Evolutionary conservation across 139 green algal genomes (phyloP).

Genomic region (Chlorella sp.): DNA sequence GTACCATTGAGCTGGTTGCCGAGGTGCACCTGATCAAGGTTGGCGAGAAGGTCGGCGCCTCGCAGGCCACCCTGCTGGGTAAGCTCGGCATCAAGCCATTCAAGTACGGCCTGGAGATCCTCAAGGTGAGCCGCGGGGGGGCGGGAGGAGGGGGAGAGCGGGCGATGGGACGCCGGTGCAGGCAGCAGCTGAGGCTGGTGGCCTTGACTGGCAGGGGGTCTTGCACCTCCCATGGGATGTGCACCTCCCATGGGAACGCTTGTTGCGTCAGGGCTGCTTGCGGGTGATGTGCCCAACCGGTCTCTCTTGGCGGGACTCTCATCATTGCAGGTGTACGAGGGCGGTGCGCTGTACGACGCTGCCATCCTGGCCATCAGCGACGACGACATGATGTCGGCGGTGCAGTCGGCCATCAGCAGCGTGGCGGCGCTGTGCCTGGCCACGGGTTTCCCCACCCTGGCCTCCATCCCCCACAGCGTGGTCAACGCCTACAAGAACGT

Average conservation of each 20-base stretch:
- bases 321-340: conserved; percentile 90
- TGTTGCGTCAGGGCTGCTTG: too few relatives aligned
- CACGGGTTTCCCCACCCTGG: conserved; percentile 81
- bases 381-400: conserved; percentile 69
- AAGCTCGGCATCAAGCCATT: conserved; percentile 99
- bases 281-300: too few relatives aligned
- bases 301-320: too few relatives aligned
- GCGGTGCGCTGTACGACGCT: conserved; percentile 76
- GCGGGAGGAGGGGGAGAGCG: too few relatives aligned
- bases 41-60: conserved; percentile 87
- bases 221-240: too few relatives aligned
- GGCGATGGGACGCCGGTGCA: too few relatives aligned
- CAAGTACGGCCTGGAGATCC: conserved; percentile 86
- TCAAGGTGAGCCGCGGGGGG: conserved; percentile 54
- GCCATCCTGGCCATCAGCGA: conserved; percentile 95
- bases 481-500: conserved; percentile 99
- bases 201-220: too few relatives aligned
- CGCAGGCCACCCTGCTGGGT: conserved; percentile 93
- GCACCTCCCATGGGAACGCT: too few relatives aligned
- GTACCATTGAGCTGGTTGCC: conserved; percentile 92
- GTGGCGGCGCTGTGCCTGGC: conserved; percentile 84
- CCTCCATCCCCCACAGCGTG: conserved; percentile 87
- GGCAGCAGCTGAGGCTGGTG: too few relatives aligned
- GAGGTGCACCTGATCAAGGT: conserved; percentile 84
- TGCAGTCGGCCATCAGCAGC: conserved; percentile 68